A percentile compares a stretch with the other conserved stretches of the same genome.
Conservation (phyloP, 2,329 filamentous ascomycete genomes). For the Aspergillus candidus region DNA sequence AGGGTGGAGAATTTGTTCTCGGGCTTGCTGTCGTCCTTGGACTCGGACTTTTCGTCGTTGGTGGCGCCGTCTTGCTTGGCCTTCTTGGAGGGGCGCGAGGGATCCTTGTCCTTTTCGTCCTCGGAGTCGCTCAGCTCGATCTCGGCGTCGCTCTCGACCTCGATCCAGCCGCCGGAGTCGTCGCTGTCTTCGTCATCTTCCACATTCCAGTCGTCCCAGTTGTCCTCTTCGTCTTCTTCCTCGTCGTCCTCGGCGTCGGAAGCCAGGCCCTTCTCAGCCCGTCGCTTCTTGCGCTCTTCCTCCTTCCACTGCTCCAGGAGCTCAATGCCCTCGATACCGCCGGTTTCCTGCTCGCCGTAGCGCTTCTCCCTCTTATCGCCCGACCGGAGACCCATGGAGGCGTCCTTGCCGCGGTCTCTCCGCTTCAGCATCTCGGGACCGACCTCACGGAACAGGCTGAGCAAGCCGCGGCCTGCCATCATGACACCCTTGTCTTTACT, state of each 20-base stretch:
- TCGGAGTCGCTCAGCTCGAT: conserved; percentile 69
- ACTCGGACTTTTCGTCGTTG: conserved; percentile 36
- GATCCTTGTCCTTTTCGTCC: conserved; percentile 52
- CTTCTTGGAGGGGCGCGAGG: conserved; percentile 56
- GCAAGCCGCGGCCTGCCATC: conserved; percentile 91
- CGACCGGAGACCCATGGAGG: conserved; percentile 70
- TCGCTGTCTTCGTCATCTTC: conserved; percentile 54
- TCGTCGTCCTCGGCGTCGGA: conserved; percentile 56
- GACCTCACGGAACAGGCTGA: conserved; percentile 86
- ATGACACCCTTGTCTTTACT: conserved; percentile 98
- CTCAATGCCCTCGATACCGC: conserved; percentile 86
- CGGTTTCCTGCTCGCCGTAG: conserved; percentile 74
- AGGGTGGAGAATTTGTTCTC: conserved; percentile 48
- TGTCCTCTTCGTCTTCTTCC: conserved; percentile 55
- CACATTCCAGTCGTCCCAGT: conserved; percentile 56
- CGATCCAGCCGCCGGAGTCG: conserved; percentile 86
- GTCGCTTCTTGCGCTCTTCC: conserved; percentile 71
- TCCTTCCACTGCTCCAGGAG: conserved; percentile 90
- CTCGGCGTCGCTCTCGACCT: conserved; percentile 75
- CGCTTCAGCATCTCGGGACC: conserved; percentile 83
- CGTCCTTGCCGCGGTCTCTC: conserved; percentile 85
- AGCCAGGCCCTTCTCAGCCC: conserved; percentile 61
- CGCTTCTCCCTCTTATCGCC: conserved; percentile 70
- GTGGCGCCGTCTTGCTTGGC: conserved; percentile 45
- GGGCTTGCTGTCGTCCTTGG: conserved; percentile 26